A percentile compares a stretch with the other conserved stretches of the same genome.
Conservation (phyloP, 768 basidiomycete genomes). For the Leccinellum rugosiceps region DNA sequence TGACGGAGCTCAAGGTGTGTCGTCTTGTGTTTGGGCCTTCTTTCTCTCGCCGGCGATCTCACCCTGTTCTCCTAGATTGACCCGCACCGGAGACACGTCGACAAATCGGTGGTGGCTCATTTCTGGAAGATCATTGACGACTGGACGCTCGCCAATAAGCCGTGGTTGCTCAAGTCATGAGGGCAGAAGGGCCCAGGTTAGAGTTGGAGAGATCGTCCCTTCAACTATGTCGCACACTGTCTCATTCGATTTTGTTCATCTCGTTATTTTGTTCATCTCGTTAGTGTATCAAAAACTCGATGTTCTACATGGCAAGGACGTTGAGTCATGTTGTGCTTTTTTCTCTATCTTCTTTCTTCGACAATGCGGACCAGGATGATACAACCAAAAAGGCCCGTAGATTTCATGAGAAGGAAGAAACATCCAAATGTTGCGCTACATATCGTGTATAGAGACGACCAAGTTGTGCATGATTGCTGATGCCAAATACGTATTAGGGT, state of each 20-base stretch:
- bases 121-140: slow-evolving; percentile 93
- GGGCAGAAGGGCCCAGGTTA: no score
- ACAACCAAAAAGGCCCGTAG: slow-evolving; percentile 2
- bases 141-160: slow-evolving; percentile 81
- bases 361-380: background rate
- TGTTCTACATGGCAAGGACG: background rate
- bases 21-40: background rate
- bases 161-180: slow-evolving; percentile 59
- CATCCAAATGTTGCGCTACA: background rate
- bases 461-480: background rate
- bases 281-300: slow-evolving; percentile 1
- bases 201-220: background rate
- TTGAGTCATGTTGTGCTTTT: background rate
- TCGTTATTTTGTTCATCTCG: background rate
- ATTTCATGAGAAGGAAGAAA: slow-evolving; percentile 5
- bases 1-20: slow-evolving; percentile 83
- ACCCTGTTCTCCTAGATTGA: slow-evolving; percentile 63
- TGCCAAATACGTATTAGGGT: background rate
- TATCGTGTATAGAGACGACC: background rate
- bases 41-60: background rate
- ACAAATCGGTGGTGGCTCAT: slow-evolving; percentile 91
- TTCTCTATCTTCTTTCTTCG: no score
- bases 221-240: background rate
- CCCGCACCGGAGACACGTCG: slow-evolving; percentile 82
- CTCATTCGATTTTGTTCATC: background rate